Percentiles rank a stretch among this genome's conserved stretches.
phyloP scores from a whole-genome alignment of 139 green algal genomes.

The Parachlorella kessleri region DNA sequence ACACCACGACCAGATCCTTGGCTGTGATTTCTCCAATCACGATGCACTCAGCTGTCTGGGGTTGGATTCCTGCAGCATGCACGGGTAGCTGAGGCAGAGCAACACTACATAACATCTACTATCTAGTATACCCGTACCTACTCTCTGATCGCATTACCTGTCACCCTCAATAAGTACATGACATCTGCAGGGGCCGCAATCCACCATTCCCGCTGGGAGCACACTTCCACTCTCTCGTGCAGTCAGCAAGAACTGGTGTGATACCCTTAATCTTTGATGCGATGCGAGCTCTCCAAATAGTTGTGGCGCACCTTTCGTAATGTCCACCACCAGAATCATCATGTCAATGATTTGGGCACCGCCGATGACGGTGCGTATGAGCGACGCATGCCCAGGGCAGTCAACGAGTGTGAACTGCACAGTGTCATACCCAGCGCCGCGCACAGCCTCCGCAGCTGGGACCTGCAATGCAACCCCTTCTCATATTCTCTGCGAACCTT shows the following conservation, averaged over 20 bases:
- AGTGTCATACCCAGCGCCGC: slow-evolving; percentile 14
- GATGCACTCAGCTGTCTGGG: slow-evolving; percentile 91
- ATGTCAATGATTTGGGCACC: slow-evolving; percentile 96
- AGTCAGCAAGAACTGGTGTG: no score
- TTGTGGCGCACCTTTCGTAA: slow-evolving; percentile 75
- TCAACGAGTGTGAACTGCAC: slow-evolving; percentile 97
- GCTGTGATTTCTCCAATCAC: slow-evolving; percentile 91
- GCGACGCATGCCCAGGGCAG: slow-evolving; percentile 95
- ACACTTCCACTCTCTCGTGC: no score
- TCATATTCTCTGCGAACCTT: no score
- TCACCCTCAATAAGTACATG: no score
- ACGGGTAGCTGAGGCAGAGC: no score
- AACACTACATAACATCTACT: no score
- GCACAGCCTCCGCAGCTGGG: slow-evolving; percentile 4
- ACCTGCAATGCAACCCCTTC: slow-evolving; percentile 23
- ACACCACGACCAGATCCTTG: slow-evolving; percentile 80
- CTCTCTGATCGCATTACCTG: no score
- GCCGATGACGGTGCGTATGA: slow-evolving; percentile 96
- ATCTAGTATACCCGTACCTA: no score
- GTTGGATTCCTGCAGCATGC: slow-evolving; percentile 72
- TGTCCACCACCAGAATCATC: slow-evolving; percentile 94
- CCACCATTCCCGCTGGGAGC: no score
- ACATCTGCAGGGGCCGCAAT: no score
- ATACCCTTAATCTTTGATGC: no score
- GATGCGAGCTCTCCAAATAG: no score